Evolutionary conservation across 2,329 filamentous ascomycete species (phyloP).

Genomic region (Exserohilum rostratum): DNA sequence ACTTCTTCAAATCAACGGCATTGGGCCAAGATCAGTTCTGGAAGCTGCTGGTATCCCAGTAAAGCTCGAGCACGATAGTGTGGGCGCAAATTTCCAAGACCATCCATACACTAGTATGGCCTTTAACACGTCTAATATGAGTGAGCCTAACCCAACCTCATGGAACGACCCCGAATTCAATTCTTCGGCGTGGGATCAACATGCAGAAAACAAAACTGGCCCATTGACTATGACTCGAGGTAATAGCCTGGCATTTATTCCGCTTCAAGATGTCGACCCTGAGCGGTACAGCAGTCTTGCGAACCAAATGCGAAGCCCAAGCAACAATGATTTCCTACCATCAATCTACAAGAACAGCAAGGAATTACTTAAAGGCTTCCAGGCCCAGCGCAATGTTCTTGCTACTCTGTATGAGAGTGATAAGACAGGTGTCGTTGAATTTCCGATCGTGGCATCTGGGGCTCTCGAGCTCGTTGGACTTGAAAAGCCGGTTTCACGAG

Average conservation of each 20-base stretch:
- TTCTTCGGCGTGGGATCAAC: constrained; percentile 36
- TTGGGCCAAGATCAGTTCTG: constrained; percentile 36
- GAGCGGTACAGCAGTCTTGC: constrained; percentile 24
- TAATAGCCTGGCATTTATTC: constrained; percentile 34
- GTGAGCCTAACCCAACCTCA: constrained; percentile 28
- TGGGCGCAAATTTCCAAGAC: constrained; percentile 46
- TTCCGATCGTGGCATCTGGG: constrained; percentile 44
- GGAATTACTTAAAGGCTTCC: constrained; percentile 31
- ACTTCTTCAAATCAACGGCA: constrained; percentile 51
- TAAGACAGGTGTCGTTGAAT: constrained; percentile 36
- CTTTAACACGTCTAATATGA: constrained; percentile 28
- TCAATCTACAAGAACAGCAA: constrained; percentile 31
- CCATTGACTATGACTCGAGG: constrained; percentile 35
- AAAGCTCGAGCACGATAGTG: constrained; percentile 35
- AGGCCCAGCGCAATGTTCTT: constrained; percentile 36
- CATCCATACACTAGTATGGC: constrained; percentile 33
- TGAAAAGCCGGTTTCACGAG: constrained; percentile 50
- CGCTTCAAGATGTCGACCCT: constrained; percentile 33
- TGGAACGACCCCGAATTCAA: constrained; percentile 33
- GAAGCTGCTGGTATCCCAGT: constrained; percentile 35
- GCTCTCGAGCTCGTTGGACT: constrained; percentile 33
- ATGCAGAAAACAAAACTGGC: constrained; percentile 32
- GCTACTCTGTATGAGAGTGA: constrained; percentile 26
- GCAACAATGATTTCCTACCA: constrained; percentile 27
- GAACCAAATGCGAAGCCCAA: constrained; percentile 13